phyloP scores from a whole-genome alignment of 2,329 filamentous ascomycete genomes.

The Phoma sp. region DNA sequence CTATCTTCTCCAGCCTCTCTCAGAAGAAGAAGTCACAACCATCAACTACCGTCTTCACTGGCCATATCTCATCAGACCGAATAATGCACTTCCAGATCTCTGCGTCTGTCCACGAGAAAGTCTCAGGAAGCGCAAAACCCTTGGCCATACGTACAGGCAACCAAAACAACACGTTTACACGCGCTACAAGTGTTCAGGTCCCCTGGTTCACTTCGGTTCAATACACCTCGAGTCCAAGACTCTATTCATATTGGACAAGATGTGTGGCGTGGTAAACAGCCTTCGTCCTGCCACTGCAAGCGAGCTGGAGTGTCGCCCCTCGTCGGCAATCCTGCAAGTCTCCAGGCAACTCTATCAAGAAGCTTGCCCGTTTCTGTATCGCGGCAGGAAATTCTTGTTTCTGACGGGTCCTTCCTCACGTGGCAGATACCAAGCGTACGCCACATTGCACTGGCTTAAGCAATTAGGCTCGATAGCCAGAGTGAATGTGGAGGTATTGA shows the following conservation, averaged over 20 bases:
- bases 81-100: constrained; percentile 38
- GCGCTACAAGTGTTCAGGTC: constrained; percentile 34
- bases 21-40: constrained; percentile 41
- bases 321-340: constrained; percentile 19
- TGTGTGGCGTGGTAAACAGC: constrained; percentile 37
- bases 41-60: constrained; percentile 45
- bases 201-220: constrained; percentile 26
- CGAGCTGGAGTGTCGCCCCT: constrained; percentile 23
- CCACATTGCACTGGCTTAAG: constrained; percentile 34
- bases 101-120: constrained; percentile 30
- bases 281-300: constrained; percentile 32
- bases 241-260: constrained; percentile 34
- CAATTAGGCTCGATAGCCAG: constrained; percentile 22
- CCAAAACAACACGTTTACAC: constrained; percentile 38
- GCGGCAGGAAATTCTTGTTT: constrained; percentile 33
- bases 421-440: constrained; percentile 43
- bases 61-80: constrained; percentile 37
- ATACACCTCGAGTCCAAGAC: constrained; percentile 15
- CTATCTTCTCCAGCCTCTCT: constrained; percentile 35
- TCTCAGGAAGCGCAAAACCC: neutral
- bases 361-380: constrained; percentile 35
- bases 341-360: constrained; percentile 32
- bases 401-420: constrained; percentile 39
- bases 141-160: neutral
- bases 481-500: constrained; percentile 27